Evolutionary conservation across 2,329 filamentous ascomycete genomes (phyloP), one percentile per base, ranked within the genome.

Genomic region (Xylaria sp.): DNA sequence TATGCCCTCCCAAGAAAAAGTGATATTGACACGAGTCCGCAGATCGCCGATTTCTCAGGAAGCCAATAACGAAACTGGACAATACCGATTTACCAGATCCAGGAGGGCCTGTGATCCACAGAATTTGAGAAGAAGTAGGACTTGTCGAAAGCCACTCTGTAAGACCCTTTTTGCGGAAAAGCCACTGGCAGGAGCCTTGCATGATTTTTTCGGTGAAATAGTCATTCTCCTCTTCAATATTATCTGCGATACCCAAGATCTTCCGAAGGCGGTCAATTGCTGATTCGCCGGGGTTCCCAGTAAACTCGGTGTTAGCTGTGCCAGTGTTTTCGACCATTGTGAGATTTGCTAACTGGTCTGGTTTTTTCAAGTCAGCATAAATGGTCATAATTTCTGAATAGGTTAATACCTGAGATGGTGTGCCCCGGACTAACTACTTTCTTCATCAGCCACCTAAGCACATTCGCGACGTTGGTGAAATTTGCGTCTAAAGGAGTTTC

Each of bases 51-150:
- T 13, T 13, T 3, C 6, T 47, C 2, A 47, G 44, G 22, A 11
- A 13, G 22, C 11, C 11, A 11, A 47, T 47, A 11, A 47, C 10
- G 11, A 47, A 47, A 25, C 7, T 11, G 3, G 44, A 47, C 9
- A 47, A 25, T 13, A 27, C 44, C 5, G 56, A 55, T 44, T 53
- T 61, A 3, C 47, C 55, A 29, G 56, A 27, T 22, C 36, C 49
- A 4, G 59, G 59, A 5, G 7, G 6, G 1, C 49, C 59, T 17
- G 36, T 55, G 7, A 65, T 1, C 25, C 47, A 65, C 4, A 60
- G 45, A 13, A 58, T 13, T 6, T 27, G 15, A 22, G 11, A 29
- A 20, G 25, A 10, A 22, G 3, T 4, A 5, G 3, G 5, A 3
- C 5, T 33, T 13, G 38, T 31, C 2, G 5, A 3, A 17, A 47